Evolutionary conservation across 139 green algal genomes (phyloP).

Genomic region (Choricystis sp.): DNA sequence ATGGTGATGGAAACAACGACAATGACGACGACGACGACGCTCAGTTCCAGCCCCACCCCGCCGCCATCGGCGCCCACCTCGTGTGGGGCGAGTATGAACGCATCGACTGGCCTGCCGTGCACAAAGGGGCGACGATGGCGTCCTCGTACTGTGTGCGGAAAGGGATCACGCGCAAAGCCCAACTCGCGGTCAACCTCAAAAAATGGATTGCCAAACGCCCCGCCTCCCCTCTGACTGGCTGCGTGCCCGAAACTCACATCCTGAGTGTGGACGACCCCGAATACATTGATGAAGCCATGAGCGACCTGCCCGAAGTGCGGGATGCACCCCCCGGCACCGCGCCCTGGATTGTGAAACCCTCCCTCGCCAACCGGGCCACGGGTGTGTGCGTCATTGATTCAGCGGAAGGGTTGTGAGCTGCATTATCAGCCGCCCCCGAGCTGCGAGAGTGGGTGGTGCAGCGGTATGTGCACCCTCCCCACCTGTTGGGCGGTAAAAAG

Average conservation of each 20-base stretch:
- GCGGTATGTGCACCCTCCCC: conserved; percentile 17
- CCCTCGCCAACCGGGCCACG: conserved; percentile 24
- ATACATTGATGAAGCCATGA: conserved; percentile 43
- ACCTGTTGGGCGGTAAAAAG: conserved; percentile 19
- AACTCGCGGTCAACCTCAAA: conserved; percentile 24
- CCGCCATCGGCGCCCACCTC: background rate
- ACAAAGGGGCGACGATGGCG: conserved; percentile 4
- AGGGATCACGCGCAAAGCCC: conserved; percentile 28
- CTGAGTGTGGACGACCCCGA: conserved; percentile 35
- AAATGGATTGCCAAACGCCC: conserved; percentile 29
- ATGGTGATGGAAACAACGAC: background rate
- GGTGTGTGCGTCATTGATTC: conserved; percentile 22
- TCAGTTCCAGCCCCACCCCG: background rate
- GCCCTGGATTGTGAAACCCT: conserved; percentile 31
- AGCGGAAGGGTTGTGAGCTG: background rate
- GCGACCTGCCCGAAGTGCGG: conserved; percentile 33
- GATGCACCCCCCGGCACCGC: conserved; percentile 19
- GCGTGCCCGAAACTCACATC: conserved; percentile 28
- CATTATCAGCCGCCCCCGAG: conserved; percentile 6
- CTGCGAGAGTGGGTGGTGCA: conserved; percentile 34
- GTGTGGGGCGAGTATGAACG: conserved; percentile 26
- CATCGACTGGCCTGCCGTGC: conserved; percentile 16
- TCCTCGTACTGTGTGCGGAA: conserved; percentile 33
- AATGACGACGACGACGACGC: background rate
- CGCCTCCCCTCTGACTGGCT: conserved; percentile 2